A percentile compares a stretch with the other conserved stretches of the same genome.
These are phyloP conservation scores for Neurospora africana DNA, from an alignment of 495 filamentous ascomycete species.

Conservation along the genomic window DNA sequence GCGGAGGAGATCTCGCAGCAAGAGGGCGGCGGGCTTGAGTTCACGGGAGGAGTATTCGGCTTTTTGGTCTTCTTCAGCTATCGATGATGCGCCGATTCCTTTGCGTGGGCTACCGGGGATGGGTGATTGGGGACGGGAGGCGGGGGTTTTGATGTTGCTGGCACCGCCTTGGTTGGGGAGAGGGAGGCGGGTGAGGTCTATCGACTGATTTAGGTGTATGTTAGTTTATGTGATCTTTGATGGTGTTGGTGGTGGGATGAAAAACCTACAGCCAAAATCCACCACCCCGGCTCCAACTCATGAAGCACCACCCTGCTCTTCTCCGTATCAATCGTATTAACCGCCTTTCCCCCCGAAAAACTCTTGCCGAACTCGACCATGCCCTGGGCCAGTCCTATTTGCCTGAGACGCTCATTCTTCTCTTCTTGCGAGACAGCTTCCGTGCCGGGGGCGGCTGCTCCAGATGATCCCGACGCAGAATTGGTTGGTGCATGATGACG, in stretches of 20 bases:
- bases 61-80: conserved; percentile 22
- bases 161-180: conserved; percentile 22
- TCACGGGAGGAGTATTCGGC: conserved; percentile 80
- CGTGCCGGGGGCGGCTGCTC: conserved; percentile 8
- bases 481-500: not conserved
- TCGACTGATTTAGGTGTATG: conserved; percentile 39
- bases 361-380: conserved; percentile 90
- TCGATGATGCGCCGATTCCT: conserved; percentile 3
- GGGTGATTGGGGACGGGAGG: not conserved
- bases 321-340: conserved; percentile 86
- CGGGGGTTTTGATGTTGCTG: conserved; percentile 2
- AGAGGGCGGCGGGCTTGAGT: conserved; percentile 67
- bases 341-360: conserved; percentile 63
- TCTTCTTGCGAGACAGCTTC: conserved; percentile 44
- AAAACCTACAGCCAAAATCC: conserved; percentile 59
- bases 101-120: not conserved
- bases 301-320: conserved; percentile 72
- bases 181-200: conserved; percentile 61
- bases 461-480: not conserved
- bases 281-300: conserved; percentile 79
- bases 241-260: not conserved
- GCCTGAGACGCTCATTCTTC: conserved; percentile 72
- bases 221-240: not conserved
- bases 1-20: conserved; percentile 69
- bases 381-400: conserved; percentile 94